These are phyloP conservation scores for Chloropicon primus DNA, from an alignment of 139 green algal genomes.

Conservation along the genomic window DNA sequence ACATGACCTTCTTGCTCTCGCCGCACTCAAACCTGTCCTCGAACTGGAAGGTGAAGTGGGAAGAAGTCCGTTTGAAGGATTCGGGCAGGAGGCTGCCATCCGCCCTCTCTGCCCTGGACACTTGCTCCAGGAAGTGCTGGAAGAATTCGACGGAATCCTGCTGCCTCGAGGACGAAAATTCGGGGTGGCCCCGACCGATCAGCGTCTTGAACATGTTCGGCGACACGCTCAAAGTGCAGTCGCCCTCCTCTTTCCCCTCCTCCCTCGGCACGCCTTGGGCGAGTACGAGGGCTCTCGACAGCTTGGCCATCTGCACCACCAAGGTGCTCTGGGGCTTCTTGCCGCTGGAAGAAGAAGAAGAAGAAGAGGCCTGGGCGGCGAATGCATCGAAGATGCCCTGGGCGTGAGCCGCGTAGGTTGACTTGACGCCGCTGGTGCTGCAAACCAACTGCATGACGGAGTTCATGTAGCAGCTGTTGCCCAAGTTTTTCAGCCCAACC, in stretches of 20 bases:
- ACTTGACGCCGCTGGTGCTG: slow-evolving; percentile 7
- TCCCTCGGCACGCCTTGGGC: slow-evolving; percentile 1
- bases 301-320: slow-evolving; percentile 1
- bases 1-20: slow-evolving; percentile 27
- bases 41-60: slow-evolving; percentile 14
- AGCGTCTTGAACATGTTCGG: slow-evolving; percentile 74
- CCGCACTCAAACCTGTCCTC: slow-evolving; percentile 42
- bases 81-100: slow-evolving; percentile 18
- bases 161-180: slow-evolving; percentile 69
- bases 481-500: slow-evolving; percentile 88
- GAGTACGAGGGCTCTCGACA: background rate
- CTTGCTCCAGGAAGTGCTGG: slow-evolving; percentile 61
- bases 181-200: slow-evolving; percentile 66
- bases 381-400: background rate
- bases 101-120: slow-evolving; percentile 22
- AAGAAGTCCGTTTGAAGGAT: background rate
- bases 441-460: slow-evolving; percentile 82
- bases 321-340: background rate
- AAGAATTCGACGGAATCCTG: slow-evolving; percentile 92
- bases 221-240: slow-evolving; percentile 32
- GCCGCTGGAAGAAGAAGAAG: too few relatives aligned
- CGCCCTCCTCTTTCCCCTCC: slow-evolving; percentile 9
- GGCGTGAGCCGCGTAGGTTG: background rate
- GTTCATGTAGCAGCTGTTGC: slow-evolving; percentile 97
- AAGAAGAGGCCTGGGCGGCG: too few relatives aligned